phyloP scores from a whole-genome alignment of 805 yeast species.

The Kodamaea leandrae region DNA sequence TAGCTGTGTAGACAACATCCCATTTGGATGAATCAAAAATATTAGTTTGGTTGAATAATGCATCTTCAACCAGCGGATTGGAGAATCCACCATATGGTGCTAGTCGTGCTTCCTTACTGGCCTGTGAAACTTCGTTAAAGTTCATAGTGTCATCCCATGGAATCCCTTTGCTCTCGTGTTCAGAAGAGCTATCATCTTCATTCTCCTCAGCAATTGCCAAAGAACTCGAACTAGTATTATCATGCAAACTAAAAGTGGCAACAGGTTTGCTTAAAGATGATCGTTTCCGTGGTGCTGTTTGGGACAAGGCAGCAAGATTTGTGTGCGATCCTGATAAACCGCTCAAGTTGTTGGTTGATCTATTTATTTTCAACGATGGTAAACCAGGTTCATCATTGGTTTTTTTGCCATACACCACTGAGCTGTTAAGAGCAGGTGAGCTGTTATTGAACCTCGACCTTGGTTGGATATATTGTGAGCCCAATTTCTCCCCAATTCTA shows the following conservation, averaged over 20 bases:
- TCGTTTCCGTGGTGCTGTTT: constrained; percentile 13
- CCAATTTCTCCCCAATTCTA: constrained; percentile 24
- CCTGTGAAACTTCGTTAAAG: constrained; percentile 8
- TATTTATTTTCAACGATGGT: constrained; percentile 35
- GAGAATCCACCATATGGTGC: constrained; percentile 78
- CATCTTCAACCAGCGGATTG: constrained; percentile 49
- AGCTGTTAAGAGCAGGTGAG: constrained; percentile 20
- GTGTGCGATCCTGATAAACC: constrained; percentile 15
- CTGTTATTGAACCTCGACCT: constrained; percentile 35
- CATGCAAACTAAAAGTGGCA: constrained; percentile 20
- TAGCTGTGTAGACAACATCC: constrained; percentile 63
- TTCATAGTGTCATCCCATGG: constrained; percentile 11
- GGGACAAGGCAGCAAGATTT: constrained; percentile 13
- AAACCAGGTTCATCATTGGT: constrained; percentile 31
- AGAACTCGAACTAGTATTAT: constrained; percentile 30
- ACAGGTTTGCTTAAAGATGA: constrained; percentile 17
- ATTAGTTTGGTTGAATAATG: constrained; percentile 39
- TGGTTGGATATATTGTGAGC: constrained; percentile 44
- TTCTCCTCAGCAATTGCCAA: constrained; percentile 31
- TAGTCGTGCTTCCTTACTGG: constrained; percentile 30
- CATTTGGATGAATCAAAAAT: constrained; percentile 65
- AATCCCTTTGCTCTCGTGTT: neutral
- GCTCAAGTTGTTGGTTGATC: constrained; percentile 27
- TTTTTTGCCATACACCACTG: constrained; percentile 36
- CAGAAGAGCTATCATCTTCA: constrained; percentile 1